Evolutionary conservation across 2,329 filamentous ascomycete genomes (phyloP), one percentile per base, ranked within the genome.

Genomic region (Aspergillus arachidicola): DNA sequence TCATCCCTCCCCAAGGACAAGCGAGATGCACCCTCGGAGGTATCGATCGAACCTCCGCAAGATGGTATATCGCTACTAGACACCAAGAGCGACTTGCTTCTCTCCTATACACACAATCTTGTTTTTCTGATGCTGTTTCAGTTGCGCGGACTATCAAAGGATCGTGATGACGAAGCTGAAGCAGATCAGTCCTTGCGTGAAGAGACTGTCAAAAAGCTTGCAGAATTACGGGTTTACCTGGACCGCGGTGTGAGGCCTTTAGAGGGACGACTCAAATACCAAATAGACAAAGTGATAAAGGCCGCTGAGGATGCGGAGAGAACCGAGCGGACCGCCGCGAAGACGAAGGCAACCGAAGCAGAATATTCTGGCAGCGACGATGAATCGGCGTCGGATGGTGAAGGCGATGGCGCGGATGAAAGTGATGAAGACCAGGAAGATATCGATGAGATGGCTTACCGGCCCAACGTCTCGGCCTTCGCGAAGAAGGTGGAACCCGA

Each of bases 1-100:
- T 72, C 73, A 6, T 79, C 78, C 2, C 73, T 80, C 26, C 78
- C 78, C 4, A 69, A 71, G 36, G 34, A 71, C 3, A 64, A 68
- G 57, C 73, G 73, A 21, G 72, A 74, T 58, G 63, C 67, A 2
- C 63, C 72, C 0, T 87, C 91, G 0, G 83, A 90, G 53, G 87
- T 93, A 63, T 88, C 89, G 16, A 86, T 96, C 64, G 82, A 90
- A 56, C 87, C 91, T n/a, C 90, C 91, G 1, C 85, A 89, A 67
- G 89, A 97, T 72, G 94, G 95, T 74, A 95, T 99, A 63, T 97
- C 95, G 0, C 87, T 99, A 1, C 89, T 99, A 72, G 93, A 98
- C 75, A 89, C 92, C 68, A 99, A 99, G 82, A 98, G 96, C 79
- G 95, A 99, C 76, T 85, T 99, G n/a, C 88, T 99, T 21, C 88